Evolutionary conservation across 192 early-diverging fungal species (phyloP).

Genomic region (Chytriomyces sp.): DNA sequence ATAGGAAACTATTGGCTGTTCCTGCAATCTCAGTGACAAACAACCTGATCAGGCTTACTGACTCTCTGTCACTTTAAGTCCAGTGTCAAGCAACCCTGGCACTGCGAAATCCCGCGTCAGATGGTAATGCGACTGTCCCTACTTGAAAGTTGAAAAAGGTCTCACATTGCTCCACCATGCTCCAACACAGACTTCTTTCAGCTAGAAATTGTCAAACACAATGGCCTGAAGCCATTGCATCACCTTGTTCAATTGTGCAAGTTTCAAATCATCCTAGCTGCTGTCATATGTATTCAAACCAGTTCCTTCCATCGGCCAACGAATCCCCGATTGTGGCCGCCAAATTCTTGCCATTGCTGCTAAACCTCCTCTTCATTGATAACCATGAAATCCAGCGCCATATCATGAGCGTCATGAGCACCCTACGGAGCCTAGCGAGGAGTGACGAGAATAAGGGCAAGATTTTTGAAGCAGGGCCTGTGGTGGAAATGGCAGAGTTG

Average conservation of each 20-base stretch:
- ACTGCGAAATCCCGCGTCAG: constrained; percentile 82
- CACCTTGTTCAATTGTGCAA: constrained; percentile 74
- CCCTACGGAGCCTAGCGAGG: constrained; percentile 80
- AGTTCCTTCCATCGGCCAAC: constrained; percentile 83
- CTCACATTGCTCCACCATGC: background rate
- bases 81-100: constrained; percentile 88
- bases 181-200: constrained; percentile 79
- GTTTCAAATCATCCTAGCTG: constrained; percentile 75
- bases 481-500: constrained; percentile 70
- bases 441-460: constrained; percentile 75
- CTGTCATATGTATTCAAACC: constrained; percentile 85
- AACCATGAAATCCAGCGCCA: constrained; percentile 87
- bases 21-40: constrained; percentile 75
- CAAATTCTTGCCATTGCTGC: constrained; percentile 70
- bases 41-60: constrained; percentile 76
- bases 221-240: constrained; percentile 73
- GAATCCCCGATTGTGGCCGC: constrained; percentile 83
- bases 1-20: constrained; percentile 43
- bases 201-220: constrained; percentile 72
- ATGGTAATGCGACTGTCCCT: constrained; percentile 47
- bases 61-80: constrained; percentile 77
- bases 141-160: background rate
- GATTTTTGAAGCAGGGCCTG: constrained; percentile 75
- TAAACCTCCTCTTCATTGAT: constrained; percentile 60
- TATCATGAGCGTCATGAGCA: constrained; percentile 71